phyloP scores from a whole-genome alignment of 768 basidiomycete species.

The Myochromella boudieri region DNA sequence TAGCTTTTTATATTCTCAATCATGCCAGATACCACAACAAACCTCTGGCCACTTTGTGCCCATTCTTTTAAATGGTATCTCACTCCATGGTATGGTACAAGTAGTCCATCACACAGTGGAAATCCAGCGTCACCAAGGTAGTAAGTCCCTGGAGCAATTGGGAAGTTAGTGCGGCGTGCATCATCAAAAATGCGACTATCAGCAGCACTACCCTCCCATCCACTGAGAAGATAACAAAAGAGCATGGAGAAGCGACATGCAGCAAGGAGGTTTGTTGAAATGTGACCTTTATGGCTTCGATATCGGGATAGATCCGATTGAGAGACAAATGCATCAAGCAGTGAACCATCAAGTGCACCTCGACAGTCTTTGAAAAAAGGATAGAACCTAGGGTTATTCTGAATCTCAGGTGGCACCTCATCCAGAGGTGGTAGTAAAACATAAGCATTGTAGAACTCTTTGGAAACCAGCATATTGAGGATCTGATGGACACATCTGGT shows the following conservation, averaged over 20 bases:
- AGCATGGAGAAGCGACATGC: conserved; percentile 29
- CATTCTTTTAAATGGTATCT: no score
- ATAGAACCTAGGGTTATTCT: conserved; percentile 27
- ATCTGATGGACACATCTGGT: conserved; percentile 22
- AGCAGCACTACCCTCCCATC: no score
- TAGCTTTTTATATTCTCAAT: no score
- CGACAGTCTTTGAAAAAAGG: no score
- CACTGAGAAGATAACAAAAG: conserved; percentile 36
- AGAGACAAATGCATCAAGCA: conserved; percentile 21
- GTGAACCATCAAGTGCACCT: conserved; percentile 34
- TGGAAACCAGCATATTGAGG: conserved; percentile 13
- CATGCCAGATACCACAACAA: no score
- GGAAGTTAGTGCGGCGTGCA: conserved; percentile 25
- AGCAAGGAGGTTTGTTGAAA: conserved; percentile 40
- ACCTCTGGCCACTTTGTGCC: no score
- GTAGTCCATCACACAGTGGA: conserved; percentile 27
- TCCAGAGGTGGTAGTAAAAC: neutral
- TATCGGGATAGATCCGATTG: conserved; percentile 10
- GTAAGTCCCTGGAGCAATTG: conserved; percentile 29
- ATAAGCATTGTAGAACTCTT: no score
- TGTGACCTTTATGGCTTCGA: conserved; percentile 28
- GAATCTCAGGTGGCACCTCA: conserved; percentile 22
- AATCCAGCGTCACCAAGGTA: conserved; percentile 39
- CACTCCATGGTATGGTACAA: conserved; percentile 37
- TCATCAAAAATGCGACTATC: conserved; percentile 32